Base-by-base conservation (phyloP, 306 rosid species). In the Astragalus membranaceus region DNA sequence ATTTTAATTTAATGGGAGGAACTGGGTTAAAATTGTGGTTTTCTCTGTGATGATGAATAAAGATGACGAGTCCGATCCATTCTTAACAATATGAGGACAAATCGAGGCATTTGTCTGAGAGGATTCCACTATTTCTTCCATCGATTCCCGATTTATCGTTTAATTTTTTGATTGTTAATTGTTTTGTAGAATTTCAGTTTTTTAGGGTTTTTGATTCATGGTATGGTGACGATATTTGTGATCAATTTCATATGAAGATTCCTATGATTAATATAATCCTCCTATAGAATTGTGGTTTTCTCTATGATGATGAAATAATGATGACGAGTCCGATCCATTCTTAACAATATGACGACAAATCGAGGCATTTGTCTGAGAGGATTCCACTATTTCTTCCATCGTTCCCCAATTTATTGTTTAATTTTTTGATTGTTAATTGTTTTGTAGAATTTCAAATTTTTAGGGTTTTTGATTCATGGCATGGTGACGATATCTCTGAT, bases 331-430 rank as follows among this genome's bases (percentile, higher is more conserved):
- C 68, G 90, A 89, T 86, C 91, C 96, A 89, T 89, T 83, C 84
- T 69, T 51, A 44, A 69, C 61, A 83, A 74, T 64, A 17, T 89
- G 93, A 87, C 81, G 96, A 89, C 92, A 76, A 82, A 73, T 55
- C 90, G 96, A 89, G 96, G 96, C 96, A 87, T 89, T 89, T 89
- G 96, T 89, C 91, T 89, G 92, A 89, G 96, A 85, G 90, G 70
- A 49, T 32, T 43, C 50, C 81, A 15, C 81, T 64, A 50, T 72
- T 64, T 30, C 10, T 7, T 46, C 46, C 4, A 23, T 59, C 9
- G 7, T 11, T 7, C 12, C 9, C 46, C 3, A 37, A 10, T 37
- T 47, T 0, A 9, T 6, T 9, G 2, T 55, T 17, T 17, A 2
- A 6, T 61, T 20, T 61, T 5, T 1, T 29, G 17, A 6, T 16